Percentiles rank a stretch among this genome's conserved stretches.
Conservation (phyloP, 1,139 yeast species). For the Saccharomyces hybrid region DNA sequence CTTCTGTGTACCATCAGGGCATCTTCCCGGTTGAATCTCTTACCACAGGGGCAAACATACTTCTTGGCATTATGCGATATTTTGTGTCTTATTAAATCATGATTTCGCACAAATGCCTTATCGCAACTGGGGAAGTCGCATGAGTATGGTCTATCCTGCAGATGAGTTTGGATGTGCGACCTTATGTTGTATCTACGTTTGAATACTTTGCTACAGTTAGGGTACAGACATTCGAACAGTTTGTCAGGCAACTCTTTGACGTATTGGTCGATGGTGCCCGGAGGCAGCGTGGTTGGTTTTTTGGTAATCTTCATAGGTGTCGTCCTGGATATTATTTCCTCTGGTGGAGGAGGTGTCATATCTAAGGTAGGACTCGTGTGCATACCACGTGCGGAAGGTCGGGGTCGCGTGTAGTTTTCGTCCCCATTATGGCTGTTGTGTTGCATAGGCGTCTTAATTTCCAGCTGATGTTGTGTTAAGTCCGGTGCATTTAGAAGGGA, state of each 20-base stretch:
- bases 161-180: constrained; percentile 92
- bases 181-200: constrained; percentile 85
- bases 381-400: neutral
- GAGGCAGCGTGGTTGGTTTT: constrained; percentile 67
- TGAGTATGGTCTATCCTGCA: constrained; percentile 80
- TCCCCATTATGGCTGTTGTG: neutral
- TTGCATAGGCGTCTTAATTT: constrained; percentile 2
- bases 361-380: constrained; percentile 6
- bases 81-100: constrained; percentile 83
- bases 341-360: constrained; percentile 6
- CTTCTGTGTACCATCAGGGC: constrained; percentile 76
- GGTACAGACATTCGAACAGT: constrained; percentile 63
- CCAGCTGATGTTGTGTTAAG: neutral
- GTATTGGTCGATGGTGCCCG: constrained; percentile 80
- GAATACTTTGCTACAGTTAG: constrained; percentile 75
- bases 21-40: constrained; percentile 80
- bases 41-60: constrained; percentile 79
- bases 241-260: constrained; percentile 54
- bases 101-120: constrained; percentile 74
- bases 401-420: neutral
- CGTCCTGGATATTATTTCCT: constrained; percentile 3
- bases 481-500: neutral
- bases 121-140: constrained; percentile 58
- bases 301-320: constrained; percentile 31
- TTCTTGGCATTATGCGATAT: constrained; percentile 78